Evolutionary conservation across 768 basidiomycete genomes (phyloP).

Genomic region (Cystobasidium onofrii): DNA sequence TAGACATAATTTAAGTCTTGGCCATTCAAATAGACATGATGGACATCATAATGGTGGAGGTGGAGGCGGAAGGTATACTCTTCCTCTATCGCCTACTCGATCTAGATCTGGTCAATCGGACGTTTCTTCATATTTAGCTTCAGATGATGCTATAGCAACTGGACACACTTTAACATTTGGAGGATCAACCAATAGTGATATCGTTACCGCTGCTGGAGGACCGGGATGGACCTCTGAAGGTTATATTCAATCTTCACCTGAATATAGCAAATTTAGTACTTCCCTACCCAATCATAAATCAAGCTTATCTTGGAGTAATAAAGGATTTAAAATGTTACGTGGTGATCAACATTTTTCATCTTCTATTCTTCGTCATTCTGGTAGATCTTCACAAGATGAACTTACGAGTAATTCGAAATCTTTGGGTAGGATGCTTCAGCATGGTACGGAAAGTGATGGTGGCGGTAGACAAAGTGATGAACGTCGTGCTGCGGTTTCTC

Average conservation of each 20-base stretch:
- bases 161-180: neutral
- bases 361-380: neutral
- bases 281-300: neutral
- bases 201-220: no score
- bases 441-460: neutral
- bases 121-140: neutral
- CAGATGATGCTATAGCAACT: neutral
- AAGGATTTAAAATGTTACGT: neutral
- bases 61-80: neutral
- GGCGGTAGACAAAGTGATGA: neutral
- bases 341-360: neutral
- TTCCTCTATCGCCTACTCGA: conserved; percentile 9
- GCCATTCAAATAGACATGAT: neutral
- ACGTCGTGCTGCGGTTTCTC: neutral
- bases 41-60: no score
- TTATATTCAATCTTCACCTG: neutral
- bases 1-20: neutral
- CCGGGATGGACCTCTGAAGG: neutral
- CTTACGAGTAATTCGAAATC: neutral
- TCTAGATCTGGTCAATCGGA: conserved; percentile 12
- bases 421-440: neutral
- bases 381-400: neutral
- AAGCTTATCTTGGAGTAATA: neutral
- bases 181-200: neutral
- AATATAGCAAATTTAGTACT: neutral